A percentile compares a stretch with the other conserved stretches of the same genome.
Conservation (phyloP, 2,329 filamentous ascomycete genomes). For the Hypomyces perniciosus region DNA sequence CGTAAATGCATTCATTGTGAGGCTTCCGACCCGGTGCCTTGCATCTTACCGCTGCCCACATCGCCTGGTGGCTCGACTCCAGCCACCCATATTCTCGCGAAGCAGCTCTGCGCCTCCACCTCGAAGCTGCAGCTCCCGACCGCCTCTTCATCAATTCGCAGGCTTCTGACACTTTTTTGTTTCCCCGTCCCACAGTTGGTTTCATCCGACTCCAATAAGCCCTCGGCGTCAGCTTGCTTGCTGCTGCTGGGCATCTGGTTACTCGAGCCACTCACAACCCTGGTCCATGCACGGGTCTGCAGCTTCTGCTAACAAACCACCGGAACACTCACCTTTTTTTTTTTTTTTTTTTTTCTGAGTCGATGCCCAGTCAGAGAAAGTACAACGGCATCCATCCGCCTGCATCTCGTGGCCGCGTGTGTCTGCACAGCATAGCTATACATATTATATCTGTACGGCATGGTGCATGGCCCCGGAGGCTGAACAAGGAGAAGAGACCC, state of each 20-base stretch:
- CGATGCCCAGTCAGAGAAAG: background rate
- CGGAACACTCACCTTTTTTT: constrained; percentile 2
- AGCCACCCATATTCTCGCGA: constrained; percentile 13
- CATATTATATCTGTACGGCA: background rate
- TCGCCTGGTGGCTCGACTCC: constrained; percentile 1
- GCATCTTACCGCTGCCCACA: constrained; percentile 12
- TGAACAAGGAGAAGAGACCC: background rate
- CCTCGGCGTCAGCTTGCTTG: background rate
- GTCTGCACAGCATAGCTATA: constrained; percentile 4
- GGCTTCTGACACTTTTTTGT: background rate
- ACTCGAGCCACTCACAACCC: constrained; percentile 5
- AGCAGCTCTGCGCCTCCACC: constrained; percentile 10
- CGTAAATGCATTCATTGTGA: constrained; percentile 1
- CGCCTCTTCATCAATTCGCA: constrained; percentile 10
- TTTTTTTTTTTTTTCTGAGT: background rate
- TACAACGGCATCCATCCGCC: background rate
- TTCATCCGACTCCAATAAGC: constrained; percentile 7
- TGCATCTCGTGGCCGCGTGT: constrained; percentile 1
- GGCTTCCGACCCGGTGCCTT: constrained; percentile 10
- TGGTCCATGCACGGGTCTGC: constrained; percentile 5
- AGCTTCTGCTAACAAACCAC: constrained; percentile 9
- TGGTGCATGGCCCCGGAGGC: background rate
- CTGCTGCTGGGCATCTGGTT: background rate
- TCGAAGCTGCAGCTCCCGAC: constrained; percentile 13
- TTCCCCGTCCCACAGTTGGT: constrained; percentile 5